Evolutionary conservation across 2,329 filamentous ascomycete genomes (phyloP).

Genomic region (Calonectria ilicicola): DNA sequence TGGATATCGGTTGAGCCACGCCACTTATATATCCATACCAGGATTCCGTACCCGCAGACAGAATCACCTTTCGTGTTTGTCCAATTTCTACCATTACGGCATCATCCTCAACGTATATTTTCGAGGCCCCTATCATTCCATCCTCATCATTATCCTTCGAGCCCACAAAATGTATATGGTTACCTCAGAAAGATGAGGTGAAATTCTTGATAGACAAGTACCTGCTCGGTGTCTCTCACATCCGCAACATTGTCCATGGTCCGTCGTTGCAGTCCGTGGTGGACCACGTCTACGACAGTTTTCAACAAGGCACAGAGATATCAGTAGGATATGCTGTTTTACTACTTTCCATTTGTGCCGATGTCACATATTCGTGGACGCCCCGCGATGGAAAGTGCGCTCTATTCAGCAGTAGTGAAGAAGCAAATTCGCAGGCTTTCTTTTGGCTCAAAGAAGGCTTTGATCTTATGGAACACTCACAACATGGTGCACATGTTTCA

Average conservation of each 20-base stretch:
- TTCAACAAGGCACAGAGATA: slow-evolving; percentile 39
- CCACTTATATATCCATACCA: slow-evolving; percentile 17
- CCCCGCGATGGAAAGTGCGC: slow-evolving; percentile 34
- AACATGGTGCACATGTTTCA: slow-evolving; percentile 38
- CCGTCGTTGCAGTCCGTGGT: slow-evolving; percentile 44
- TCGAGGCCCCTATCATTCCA: slow-evolving; percentile 41
- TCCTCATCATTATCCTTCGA: slow-evolving; percentile 39
- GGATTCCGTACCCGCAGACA: slow-evolving; percentile 47
- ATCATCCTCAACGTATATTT: slow-evolving; percentile 46
- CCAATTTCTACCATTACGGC: slow-evolving; percentile 48
- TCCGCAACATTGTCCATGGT: slow-evolving; percentile 48
- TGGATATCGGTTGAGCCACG: too few relatives aligned
- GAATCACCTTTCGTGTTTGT: slow-evolving; percentile 48
- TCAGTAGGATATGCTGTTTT: slow-evolving; percentile 43
- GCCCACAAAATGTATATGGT: slow-evolving; percentile 49
- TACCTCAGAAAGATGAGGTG: slow-evolving; percentile 48
- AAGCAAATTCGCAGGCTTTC: slow-evolving; percentile 41
- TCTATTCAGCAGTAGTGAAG: slow-evolving; percentile 36
- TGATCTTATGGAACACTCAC: slow-evolving; percentile 47
- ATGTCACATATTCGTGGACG: slow-evolving; percentile 48
- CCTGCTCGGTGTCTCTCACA: slow-evolving; percentile 43
- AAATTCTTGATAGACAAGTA: slow-evolving; percentile 47
- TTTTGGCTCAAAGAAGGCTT: slow-evolving; percentile 48
- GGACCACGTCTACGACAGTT: slow-evolving; percentile 45
- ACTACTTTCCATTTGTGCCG: slow-evolving; percentile 45